Conservation (phyloP, 768 basidiomycete species). For the Strobilomyces confusus region DNA sequence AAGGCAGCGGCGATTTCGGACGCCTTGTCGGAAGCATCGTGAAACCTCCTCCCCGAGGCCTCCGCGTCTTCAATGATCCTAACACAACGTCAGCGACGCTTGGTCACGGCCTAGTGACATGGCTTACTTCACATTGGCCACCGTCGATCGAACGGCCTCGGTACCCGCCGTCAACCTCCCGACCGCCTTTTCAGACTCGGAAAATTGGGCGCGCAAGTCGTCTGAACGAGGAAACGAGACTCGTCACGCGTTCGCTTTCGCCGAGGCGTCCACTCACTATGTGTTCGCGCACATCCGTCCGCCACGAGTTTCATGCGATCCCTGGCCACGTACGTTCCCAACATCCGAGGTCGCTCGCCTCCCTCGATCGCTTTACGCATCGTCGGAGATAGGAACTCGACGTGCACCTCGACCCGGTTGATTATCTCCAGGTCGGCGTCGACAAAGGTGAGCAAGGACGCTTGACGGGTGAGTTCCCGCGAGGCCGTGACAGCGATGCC, state of each 20-base stretch:
- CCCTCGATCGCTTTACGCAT: conserved; percentile 68
- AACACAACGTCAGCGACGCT: conserved; percentile 1
- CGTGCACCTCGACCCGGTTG: conserved; percentile 60
- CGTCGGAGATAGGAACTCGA: conserved; percentile 67
- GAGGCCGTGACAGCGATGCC: conserved; percentile 50
- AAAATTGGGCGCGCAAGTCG: conserved; percentile 53
- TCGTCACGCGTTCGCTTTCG: neutral
- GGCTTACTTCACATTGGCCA: conserved; percentile 45
- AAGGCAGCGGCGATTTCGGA: conserved; percentile 45
- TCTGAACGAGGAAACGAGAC: conserved; percentile 36
- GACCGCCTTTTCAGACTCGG: conserved; percentile 52
- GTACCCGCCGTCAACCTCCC: conserved; percentile 53
- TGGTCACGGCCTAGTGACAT: neutral
- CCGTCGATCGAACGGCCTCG: conserved; percentile 50
- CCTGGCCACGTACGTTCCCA: conserved; percentile 78
- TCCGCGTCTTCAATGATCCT: conserved; percentile 64
- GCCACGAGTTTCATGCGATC: conserved; percentile 79
- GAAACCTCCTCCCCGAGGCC: conserved; percentile 48
- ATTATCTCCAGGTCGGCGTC: conserved; percentile 73
- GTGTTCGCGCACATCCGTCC: conserved; percentile 62
- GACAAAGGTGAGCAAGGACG: conserved; percentile 54
- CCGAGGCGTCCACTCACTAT: conserved; percentile 44
- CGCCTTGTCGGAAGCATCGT: conserved; percentile 56
- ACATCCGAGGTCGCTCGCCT: conserved; percentile 61
- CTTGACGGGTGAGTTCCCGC: conserved; percentile 66